Conservation (phyloP, 2,329 filamentous ascomycete genomes). For the Intubia oerlemansii region DNA sequence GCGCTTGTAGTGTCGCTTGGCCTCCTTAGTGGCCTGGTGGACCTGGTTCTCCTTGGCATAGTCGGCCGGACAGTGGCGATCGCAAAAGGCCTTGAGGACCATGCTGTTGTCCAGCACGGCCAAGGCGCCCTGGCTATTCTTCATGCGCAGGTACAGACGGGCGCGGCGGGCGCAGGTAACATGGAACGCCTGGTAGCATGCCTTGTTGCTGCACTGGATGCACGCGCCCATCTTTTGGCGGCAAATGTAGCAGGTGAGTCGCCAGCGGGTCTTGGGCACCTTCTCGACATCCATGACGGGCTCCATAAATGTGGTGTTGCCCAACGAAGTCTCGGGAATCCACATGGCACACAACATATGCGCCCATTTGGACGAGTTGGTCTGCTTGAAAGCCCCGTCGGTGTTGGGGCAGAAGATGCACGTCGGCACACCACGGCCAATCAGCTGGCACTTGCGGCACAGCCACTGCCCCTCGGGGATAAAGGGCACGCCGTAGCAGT, state of each 20-base stretch:
- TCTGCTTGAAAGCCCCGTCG: conserved; percentile 96
- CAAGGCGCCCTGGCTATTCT: conserved; percentile 62
- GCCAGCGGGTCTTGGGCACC: conserved; percentile 87
- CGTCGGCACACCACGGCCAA: conserved; percentile 77
- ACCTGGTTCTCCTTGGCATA: conserved; percentile 77
- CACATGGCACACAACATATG: conserved; percentile 93
- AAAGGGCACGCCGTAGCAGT: conserved; percentile 96
- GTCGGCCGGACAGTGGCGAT: conserved; percentile 80
- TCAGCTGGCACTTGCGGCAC: conserved; percentile 88
- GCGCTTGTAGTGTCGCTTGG: conserved; percentile 73
- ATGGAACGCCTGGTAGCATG: conserved; percentile 91
- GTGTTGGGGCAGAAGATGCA: conserved; percentile 98
- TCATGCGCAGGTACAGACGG: conserved; percentile 86
- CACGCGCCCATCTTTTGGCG: conserved; percentile 95
- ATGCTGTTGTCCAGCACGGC: conserved; percentile 61
- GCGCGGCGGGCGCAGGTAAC: conserved; percentile 85
- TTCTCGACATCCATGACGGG: conserved; percentile 96
- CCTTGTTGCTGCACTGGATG: conserved; percentile 95
- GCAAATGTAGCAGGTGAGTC: conserved; percentile 86
- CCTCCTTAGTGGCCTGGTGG: conserved; percentile 55
- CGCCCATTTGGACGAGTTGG: conserved; percentile 87
- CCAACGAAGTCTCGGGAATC: conserved; percentile 92
- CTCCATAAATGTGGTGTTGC: conserved; percentile 95
- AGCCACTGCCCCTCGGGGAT: conserved; percentile 98
- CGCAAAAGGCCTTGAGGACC: conserved; percentile 82